Percentiles rank a stretch among this genome's conserved stretches.
Conservation (phyloP, 2,329 filamentous ascomycete species). For the Arthroderma sp. region DNA sequence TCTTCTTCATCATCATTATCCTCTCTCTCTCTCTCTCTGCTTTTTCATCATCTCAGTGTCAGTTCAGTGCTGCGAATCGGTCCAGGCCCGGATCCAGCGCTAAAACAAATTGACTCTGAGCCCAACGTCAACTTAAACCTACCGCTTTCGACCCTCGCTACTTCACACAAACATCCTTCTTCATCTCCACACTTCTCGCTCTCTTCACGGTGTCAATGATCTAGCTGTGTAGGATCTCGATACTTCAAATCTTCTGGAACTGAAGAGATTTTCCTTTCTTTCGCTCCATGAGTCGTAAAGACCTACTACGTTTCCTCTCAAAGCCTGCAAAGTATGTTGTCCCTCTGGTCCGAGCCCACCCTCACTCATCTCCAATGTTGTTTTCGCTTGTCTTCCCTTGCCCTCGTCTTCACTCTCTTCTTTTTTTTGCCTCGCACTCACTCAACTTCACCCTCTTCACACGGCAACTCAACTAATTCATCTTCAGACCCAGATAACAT, state of each 20-base stretch:
- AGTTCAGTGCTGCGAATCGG: not conserved
- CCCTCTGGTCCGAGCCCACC: constrained; percentile 2
- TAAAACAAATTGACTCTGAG: not conserved
- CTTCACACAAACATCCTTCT: not conserved
- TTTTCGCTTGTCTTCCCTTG: constrained; percentile 2
- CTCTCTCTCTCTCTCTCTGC: not conserved
- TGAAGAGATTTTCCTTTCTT: constrained; percentile 16
- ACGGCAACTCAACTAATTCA: not conserved
- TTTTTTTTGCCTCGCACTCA: not conserved
- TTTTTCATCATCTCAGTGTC: not conserved
- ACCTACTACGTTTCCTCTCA: constrained; percentile 83
- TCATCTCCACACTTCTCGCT: not conserved
- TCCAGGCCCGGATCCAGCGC: too few species aligned
- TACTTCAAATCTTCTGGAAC: constrained; percentile 5
- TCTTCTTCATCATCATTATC: too few species aligned
- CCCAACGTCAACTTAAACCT: not conserved
- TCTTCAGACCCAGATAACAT: constrained; percentile 51
- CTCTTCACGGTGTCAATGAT: constrained; percentile 6
- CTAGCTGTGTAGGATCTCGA: constrained; percentile 8
- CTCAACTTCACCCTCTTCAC: not conserved
- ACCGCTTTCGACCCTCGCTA: not conserved
- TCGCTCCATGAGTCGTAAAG: constrained; percentile 78
- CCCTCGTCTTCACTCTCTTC: not conserved
- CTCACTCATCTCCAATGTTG: not conserved
- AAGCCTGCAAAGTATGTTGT: constrained; percentile 77